These are phyloP conservation scores for Monascus ruber DNA, from an alignment of 2,329 filamentous ascomycete genomes.

Conservation along the genomic window DNA sequence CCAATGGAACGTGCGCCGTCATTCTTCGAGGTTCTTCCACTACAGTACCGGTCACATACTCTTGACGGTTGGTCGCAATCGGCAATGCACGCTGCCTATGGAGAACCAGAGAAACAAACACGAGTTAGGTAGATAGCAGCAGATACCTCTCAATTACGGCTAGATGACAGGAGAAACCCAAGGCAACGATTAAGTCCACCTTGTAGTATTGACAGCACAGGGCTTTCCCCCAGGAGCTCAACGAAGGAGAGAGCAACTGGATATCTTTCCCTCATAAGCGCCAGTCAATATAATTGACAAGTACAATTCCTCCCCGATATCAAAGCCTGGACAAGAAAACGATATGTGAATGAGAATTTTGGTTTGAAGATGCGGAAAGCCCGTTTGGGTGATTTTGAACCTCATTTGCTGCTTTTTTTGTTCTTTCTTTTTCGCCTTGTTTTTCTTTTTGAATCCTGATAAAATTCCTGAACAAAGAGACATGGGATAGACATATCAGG, in stretches of 20 bases:
- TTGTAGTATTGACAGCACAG: slow-evolving; percentile 69
- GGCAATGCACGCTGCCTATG: background rate
- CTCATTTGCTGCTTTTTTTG: slow-evolving; percentile 8
- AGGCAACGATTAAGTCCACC: slow-evolving; percentile 84
- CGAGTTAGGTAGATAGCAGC: slow-evolving; percentile 5
- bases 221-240: slow-evolving; percentile 76
- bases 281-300: slow-evolving; percentile 49
- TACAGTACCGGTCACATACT: too few relatives aligned
- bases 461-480: slow-evolving; percentile 19
- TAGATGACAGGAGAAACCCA: slow-evolving; percentile 34
- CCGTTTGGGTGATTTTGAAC: slow-evolving; percentile 3
- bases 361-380: slow-evolving; percentile 15
- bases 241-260: slow-evolving; percentile 39
- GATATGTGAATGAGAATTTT: slow-evolving; percentile 10
- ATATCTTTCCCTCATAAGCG: slow-evolving; percentile 99
- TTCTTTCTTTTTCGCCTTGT: slow-evolving; percentile 21
- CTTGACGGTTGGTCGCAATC: background rate
- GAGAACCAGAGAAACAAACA: background rate
- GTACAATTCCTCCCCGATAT: slow-evolving; percentile 27
- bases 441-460: slow-evolving; percentile 15
- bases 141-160: slow-evolving; percentile 25
- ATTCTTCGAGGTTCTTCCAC: too few relatives aligned
- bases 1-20: too few relatives aligned
- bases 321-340: slow-evolving; percentile 17
- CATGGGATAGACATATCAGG: slow-evolving; percentile 30